Evolutionary conservation across 2,329 filamentous ascomycete genomes (phyloP).

Genomic region (Fusarium oligoseptatum): DNA sequence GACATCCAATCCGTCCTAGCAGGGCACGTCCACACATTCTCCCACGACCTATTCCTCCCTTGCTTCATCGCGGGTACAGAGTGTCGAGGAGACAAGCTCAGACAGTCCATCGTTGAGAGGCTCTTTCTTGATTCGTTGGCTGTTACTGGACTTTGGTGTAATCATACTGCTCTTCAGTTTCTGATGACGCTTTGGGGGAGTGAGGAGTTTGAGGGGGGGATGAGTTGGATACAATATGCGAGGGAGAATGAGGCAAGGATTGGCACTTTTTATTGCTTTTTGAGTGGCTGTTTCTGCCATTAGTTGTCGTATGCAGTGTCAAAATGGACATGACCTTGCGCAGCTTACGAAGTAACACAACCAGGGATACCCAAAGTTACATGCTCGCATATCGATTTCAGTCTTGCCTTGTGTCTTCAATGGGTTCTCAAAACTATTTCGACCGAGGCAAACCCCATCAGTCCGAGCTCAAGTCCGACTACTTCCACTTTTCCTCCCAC

Average conservation of each 20-base stretch:
- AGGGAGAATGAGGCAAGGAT: slow-evolving; percentile 9
- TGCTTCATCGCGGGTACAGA: slow-evolving; percentile 21
- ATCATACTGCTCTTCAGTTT: slow-evolving; percentile 20
- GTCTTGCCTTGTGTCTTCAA: background rate
- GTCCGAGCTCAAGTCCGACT: too few relatives aligned
- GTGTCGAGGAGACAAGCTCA: slow-evolving; percentile 1
- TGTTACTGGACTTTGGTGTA: slow-evolving; percentile 18
- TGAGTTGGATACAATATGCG: slow-evolving; percentile 20
- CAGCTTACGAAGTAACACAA: background rate
- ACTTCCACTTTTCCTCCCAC: slow-evolving; percentile 63
- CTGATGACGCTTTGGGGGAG: slow-evolving; percentile 3
- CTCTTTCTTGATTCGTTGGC: slow-evolving; percentile 7
- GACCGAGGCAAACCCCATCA: background rate
- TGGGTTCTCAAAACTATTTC: background rate
- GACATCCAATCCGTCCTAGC: slow-evolving; percentile 2
- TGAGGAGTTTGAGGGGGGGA: background rate
- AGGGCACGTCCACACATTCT: background rate
- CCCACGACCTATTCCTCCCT: slow-evolving; percentile 16
- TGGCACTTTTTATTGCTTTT: slow-evolving; percentile 17
- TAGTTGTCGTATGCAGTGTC: too few relatives aligned
- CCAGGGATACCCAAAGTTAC: background rate
- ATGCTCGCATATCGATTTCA: background rate
- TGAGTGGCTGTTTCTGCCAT: too few relatives aligned
- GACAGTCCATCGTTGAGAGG: slow-evolving; percentile 2
- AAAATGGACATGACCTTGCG: too few relatives aligned